A percentile compares a stretch with the other conserved stretches of the same genome.
These are phyloP conservation scores for Eucalyptus marginata DNA, from an alignment of 345 rosid genomes.

Conservation along the genomic window DNA sequence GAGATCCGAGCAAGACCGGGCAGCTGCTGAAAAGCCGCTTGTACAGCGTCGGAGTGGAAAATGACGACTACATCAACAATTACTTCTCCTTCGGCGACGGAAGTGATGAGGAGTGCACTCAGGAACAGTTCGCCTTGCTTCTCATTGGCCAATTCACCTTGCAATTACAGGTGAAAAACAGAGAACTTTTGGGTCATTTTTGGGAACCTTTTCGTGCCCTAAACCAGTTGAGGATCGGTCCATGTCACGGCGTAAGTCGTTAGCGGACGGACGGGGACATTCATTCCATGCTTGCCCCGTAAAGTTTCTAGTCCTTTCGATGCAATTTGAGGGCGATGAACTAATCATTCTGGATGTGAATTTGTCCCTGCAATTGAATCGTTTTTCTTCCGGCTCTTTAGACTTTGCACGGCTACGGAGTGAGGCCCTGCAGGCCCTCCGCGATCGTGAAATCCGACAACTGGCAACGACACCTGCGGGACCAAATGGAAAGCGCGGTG, in stretches of 20 bases:
- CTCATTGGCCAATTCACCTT: background rate
- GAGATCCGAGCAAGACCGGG: background rate
- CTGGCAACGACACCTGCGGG: slow-evolving; percentile 6
- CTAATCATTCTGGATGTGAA: background rate
- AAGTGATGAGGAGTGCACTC: background rate
- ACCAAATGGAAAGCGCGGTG: slow-evolving; percentile 24
- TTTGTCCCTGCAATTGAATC: background rate
- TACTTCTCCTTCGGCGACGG: slow-evolving; percentile 6
- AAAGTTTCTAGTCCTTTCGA: background rate
- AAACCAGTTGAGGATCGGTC: background rate
- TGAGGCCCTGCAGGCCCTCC: slow-evolving; percentile 58
- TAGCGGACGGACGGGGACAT: background rate
- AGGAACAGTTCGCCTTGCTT: background rate
- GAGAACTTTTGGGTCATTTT: background rate
- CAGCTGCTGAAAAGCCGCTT: slow-evolving; percentile 9
- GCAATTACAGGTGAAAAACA: background rate
- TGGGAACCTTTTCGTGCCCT: background rate
- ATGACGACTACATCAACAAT: slow-evolving; percentile 29
- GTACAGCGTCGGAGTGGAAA: slow-evolving; percentile 10
- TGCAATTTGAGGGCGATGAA: background rate
- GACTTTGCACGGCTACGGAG: slow-evolving; percentile 40
- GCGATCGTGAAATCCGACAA: slow-evolving; percentile 2
- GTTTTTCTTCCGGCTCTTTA: background rate
- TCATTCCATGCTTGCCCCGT: background rate
- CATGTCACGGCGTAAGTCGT: background rate